These are phyloP conservation scores for Backusella liffmaniae DNA, from an alignment of 192 early-diverging fungal genomes.

Conservation along the genomic window DNA sequence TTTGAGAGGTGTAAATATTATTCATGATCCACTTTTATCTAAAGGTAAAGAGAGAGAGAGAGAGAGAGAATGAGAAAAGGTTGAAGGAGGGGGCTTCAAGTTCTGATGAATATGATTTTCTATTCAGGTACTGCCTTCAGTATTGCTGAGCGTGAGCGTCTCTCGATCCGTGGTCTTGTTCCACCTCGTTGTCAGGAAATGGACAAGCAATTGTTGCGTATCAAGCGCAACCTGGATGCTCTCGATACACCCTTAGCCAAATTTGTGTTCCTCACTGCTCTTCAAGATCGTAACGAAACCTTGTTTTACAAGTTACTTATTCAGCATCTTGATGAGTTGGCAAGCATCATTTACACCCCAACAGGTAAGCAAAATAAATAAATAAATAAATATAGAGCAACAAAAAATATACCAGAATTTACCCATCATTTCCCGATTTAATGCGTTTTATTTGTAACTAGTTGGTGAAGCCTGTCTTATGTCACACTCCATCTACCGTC, in stretches of 20 bases:
- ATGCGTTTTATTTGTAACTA: conserved; percentile 11
- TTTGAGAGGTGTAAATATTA: conserved; percentile 46
- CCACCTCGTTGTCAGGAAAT: conserved; percentile 55
- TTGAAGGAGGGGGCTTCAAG: not conserved
- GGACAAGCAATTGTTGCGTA: conserved; percentile 53
- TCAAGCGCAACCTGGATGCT: conserved; percentile 51
- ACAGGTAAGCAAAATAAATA: conserved; percentile 18
- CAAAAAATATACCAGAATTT: not conserved
- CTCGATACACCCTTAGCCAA: conserved; percentile 49
- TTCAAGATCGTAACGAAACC: conserved; percentile 56
- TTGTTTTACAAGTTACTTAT: conserved; percentile 54
- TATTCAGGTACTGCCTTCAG: conserved; percentile 46
- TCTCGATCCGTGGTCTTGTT: conserved; percentile 53
- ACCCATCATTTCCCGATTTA: not conserved
- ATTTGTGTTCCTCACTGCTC: conserved; percentile 51
- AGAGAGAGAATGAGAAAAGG: not conserved
- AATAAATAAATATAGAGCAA: not conserved
- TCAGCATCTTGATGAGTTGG: conserved; percentile 47
- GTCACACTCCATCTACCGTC: conserved; percentile 54
- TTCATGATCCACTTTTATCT: conserved; percentile 52
- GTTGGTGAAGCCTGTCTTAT: conserved; percentile 50
- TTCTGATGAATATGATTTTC: not conserved
- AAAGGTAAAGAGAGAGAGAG: conserved; percentile 31
- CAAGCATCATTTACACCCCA: conserved; percentile 54
- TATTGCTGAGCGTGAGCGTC: conserved; percentile 48